Base-by-base conservation (phyloP, 331 rosid species). In the Spiraea crenata region DNA sequence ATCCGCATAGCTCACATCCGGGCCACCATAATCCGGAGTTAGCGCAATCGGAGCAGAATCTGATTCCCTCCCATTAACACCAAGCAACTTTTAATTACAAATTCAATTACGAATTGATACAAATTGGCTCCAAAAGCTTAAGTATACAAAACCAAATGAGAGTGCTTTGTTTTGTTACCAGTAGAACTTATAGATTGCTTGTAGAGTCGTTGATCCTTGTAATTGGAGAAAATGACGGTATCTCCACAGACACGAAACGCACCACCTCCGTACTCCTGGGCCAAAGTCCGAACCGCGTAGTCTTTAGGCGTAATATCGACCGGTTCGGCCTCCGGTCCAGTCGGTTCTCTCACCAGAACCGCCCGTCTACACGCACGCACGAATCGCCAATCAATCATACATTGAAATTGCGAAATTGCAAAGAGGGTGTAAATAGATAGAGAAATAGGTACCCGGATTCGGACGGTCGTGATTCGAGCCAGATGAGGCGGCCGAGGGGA, bases 231-330 rank as follows among this genome's bases (percentile, higher is more conserved):
- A 73, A 89, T 67, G 71, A 91, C 75, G 34, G 64, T 55, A 73
- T 89, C 89, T 15, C 96, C 96, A 1, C 85, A 82, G 63, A 91
- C 89, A 5, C 80, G 74, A 68, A 95, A 95, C 20, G 89, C 96
- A 59, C 96, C 97, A 47, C 96, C 97, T 44, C 97, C 97, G 76
- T 91, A 95, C 68, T 95, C 99, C 80, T 91, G 99, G 37, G 96
- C 91, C 83, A 86, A 16, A 25, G 87, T 87, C 77, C 99, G 87
- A 67, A 95, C 99, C 60, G 85, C 89, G 57, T 80, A 91, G 54
- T 87, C 96, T 70, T 86, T 87, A 2, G 96, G 97, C 77, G 99
- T 91, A 71, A 95, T 77, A 72, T 91, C 99, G 59, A 85, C 79
- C 47, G 90, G 76, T 19, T 81, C 96, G 5, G 74, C 87, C 25